Conservation (phyloP, 108 stramenopile genomes). For the Skeletonema costatum region DNA sequence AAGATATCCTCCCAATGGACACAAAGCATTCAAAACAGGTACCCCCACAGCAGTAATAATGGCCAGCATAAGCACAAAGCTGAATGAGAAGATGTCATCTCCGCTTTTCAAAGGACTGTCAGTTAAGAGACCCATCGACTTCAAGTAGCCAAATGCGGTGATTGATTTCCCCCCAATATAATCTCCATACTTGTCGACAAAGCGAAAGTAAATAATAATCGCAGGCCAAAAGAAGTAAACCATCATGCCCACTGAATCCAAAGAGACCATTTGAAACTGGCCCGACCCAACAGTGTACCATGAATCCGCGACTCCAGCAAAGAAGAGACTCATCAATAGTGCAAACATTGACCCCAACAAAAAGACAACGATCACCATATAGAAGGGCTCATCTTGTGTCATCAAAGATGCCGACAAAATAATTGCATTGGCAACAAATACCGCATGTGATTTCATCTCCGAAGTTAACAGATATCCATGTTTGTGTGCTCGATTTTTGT, state of each 20-base stretch:
- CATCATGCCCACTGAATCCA: conserved; percentile 43
- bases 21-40: conserved; percentile 33
- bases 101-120: neutral
- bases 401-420: conserved; percentile 4
- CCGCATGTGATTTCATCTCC: conserved; percentile 36
- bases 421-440: conserved; percentile 16
- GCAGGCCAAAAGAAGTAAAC: conserved; percentile 35
- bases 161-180: neutral
- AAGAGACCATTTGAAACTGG: conserved; percentile 51
- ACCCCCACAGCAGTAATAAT: conserved; percentile 30
- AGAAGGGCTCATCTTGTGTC: neutral
- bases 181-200: conserved; percentile 35
- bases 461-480: conserved; percentile 30
- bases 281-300: conserved; percentile 55
- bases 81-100: conserved; percentile 5
- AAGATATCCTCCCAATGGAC: conserved; percentile 50
- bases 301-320: conserved; percentile 32
- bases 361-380: conserved; percentile 10
- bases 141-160: neutral
- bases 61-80: conserved; percentile 16
- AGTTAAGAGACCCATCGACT: neutral
- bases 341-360: conserved; percentile 25
- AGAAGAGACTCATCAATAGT: conserved; percentile 4
- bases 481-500: conserved; percentile 36
- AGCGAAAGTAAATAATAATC: conserved; percentile 25